phyloP scores from a whole-genome alignment of 1,284 basidiomycete genomes.

The Trichosporon ovoides region DNA sequence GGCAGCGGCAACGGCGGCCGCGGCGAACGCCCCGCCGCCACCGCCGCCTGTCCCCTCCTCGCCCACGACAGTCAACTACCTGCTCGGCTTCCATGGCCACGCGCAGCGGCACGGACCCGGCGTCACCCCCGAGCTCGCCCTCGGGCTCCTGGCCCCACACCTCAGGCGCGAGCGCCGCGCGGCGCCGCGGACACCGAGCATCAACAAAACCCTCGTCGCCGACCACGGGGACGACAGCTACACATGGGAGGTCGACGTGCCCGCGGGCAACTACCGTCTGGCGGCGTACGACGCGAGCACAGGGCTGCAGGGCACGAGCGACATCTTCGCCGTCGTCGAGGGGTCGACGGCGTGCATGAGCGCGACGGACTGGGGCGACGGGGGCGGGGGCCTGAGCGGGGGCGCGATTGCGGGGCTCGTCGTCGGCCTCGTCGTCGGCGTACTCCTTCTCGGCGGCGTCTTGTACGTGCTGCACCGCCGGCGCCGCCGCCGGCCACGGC shows the following conservation, averaged over 20 bases:
- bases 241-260: neutral
- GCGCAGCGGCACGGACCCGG: no score
- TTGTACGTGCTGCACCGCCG: neutral
- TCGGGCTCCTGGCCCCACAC: no score
- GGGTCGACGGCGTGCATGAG: neutral
- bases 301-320: neutral
- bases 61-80: no score
- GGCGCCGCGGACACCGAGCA: neutral
- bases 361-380: neutral
- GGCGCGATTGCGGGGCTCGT: neutral
- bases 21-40: no score
- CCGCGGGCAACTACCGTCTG: neutral
- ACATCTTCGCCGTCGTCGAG: neutral
- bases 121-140: no score
- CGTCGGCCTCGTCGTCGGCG: neutral
- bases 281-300: neutral
- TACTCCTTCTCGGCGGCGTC: neutral
- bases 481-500: neutral
- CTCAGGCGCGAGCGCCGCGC: neutral
- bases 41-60: no score
- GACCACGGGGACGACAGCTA: neutral
- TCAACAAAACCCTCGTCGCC: neutral
- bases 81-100: no score
- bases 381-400: neutral
- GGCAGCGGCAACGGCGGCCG: no score